Conservation (phyloP, 2,329 filamentous ascomycete species). For the Lachnellula willkommii region DNA sequence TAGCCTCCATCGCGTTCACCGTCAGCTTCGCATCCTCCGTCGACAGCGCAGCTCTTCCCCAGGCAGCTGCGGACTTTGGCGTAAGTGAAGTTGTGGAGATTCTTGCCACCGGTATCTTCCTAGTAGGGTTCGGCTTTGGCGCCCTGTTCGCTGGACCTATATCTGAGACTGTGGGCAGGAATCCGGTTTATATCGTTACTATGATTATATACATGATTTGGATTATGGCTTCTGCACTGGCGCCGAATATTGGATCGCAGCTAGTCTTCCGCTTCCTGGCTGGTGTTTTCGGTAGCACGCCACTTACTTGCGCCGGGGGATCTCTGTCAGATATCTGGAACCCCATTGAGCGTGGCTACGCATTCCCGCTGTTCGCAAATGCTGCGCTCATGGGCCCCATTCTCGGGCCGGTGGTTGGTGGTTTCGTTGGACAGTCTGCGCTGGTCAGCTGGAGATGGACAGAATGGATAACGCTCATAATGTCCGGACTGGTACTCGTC, state of each 20-base stretch:
- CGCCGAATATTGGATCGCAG: slow-evolving; percentile 14
- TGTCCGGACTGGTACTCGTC: slow-evolving; percentile 9
- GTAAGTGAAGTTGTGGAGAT: slow-evolving; percentile 47
- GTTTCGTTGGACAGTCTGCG: slow-evolving; percentile 8
- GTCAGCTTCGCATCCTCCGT: slow-evolving; percentile 49
- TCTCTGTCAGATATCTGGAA: slow-evolving; percentile 37
- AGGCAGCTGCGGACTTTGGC: slow-evolving; percentile 41
- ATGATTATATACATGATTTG: slow-evolving; percentile 41
- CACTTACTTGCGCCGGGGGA: slow-evolving; percentile 9
- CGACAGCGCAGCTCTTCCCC: slow-evolving; percentile 43
- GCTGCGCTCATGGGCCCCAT: slow-evolving; percentile 21
- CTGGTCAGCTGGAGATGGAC: slow-evolving; percentile 15
- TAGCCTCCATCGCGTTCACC: slow-evolving; percentile 44
- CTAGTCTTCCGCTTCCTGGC: slow-evolving; percentile 18
- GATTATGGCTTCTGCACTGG: slow-evolving; percentile 39
- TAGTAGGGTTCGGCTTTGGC: slow-evolving; percentile 35
- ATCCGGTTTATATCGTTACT: slow-evolving; percentile 36
- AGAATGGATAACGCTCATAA: slow-evolving; percentile 19
- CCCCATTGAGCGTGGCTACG: slow-evolving; percentile 27
- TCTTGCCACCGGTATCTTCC: slow-evolving; percentile 39
- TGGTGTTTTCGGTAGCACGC: slow-evolving; percentile 16
- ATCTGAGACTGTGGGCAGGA: slow-evolving; percentile 38
- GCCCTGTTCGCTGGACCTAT: slow-evolving; percentile 36
- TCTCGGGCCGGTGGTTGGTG: slow-evolving; percentile 13
- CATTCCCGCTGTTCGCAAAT: slow-evolving; percentile 27